Evolutionary conservation across 306 rosid species (phyloP), one percentile per base, ranked within the genome.

Genomic region (Vigna hirtella): DNA sequence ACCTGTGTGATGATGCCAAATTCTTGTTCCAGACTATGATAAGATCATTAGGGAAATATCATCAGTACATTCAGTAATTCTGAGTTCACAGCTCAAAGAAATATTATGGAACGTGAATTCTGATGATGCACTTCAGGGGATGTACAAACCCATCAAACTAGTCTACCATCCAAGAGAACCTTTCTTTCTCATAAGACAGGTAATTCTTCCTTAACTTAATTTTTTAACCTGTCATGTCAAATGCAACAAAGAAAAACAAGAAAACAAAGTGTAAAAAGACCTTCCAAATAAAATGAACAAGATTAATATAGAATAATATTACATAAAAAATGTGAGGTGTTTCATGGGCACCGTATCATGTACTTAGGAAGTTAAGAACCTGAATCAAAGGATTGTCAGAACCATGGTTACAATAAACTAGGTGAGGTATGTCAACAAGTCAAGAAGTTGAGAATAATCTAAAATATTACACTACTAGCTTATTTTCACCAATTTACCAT

Each of bases 171-270:
- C 99, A 67, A 89, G 93, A 83, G 96, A 95, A 77, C 94, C 93
- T 43, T 92, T 95, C 84, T 93, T 92, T 86, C 90, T 93, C 74
- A 85, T 95, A 84, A 87, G 83, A 83, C 93, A 91, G 99, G 98
- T 91, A 91, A 89, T 70, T 63, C 38, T 38, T 45, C 40, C 24
- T 56, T 9, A 57, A 68, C n/a, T 66, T 36, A 59, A 71, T 36
- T 70, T 51, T 59, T 40, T 2, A 70, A 56, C 30, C 22, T 50
- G 49, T 55, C 55, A 74, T 40, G 70, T 59, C 74, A 68, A 47
- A 24, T 49, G 26, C 61, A 45, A 52, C 10, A 8, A 50, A 64
- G 57, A 74, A 45, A 59, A 53, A 11, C 6, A 79, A 13, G 18
- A 51, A 49, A 20, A 74, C 42, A 30, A 55, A 48, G 14, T 22